phyloP scores from a whole-genome alignment of 2,329 filamentous ascomycete species.

The Cladophialophora exuberans region DNA sequence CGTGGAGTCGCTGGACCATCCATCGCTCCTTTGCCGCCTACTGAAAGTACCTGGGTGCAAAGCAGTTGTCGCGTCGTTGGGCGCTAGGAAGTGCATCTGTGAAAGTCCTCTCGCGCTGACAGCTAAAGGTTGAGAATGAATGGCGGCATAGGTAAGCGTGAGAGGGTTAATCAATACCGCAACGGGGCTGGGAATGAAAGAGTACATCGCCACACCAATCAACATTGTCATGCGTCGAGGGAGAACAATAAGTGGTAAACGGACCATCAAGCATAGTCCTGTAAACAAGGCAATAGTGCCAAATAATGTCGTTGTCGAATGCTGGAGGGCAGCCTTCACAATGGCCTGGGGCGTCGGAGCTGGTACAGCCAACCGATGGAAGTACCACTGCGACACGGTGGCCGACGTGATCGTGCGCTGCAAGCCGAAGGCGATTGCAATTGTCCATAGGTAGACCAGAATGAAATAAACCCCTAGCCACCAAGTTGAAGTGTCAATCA shows the following conservation, averaged over 20 bases:
- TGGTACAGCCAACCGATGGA: slow-evolving; percentile 83
- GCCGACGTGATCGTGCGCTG: slow-evolving; percentile 91
- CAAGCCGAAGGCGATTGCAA: slow-evolving; percentile 82
- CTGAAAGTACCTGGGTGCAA: slow-evolving; percentile 47
- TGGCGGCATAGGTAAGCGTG: slow-evolving; percentile 88
- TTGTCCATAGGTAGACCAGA: slow-evolving; percentile 92
- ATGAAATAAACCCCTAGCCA: slow-evolving; percentile 93
- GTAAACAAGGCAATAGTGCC: slow-evolving; percentile 91
- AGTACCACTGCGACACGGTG: slow-evolving; percentile 98
- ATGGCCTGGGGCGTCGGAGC: slow-evolving; percentile 77
- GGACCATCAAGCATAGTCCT: slow-evolving; percentile 75
- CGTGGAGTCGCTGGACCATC: slow-evolving; percentile 41
- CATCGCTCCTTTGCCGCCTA: slow-evolving; percentile 25
- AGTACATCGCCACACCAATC: slow-evolving; percentile 72
- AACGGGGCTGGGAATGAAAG: slow-evolving; percentile 82
- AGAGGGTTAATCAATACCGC: slow-evolving; percentile 87
- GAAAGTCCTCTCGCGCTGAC: slow-evolving; percentile 77
- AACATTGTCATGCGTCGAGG: slow-evolving; percentile 73
- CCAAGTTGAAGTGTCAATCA: slow-evolving; percentile 88
- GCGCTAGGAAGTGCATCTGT: slow-evolving; percentile 78
- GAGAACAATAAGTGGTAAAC: slow-evolving; percentile 81
- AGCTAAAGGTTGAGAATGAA: slow-evolving; percentile 83
- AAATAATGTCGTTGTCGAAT: slow-evolving; percentile 84
- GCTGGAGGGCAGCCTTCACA: slow-evolving; percentile 77
- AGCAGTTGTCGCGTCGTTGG: slow-evolving; percentile 73